Evolutionary conservation across 495 filamentous ascomycete genomes (phyloP).

Genomic region (Aspergillus kassunensis): DNA sequence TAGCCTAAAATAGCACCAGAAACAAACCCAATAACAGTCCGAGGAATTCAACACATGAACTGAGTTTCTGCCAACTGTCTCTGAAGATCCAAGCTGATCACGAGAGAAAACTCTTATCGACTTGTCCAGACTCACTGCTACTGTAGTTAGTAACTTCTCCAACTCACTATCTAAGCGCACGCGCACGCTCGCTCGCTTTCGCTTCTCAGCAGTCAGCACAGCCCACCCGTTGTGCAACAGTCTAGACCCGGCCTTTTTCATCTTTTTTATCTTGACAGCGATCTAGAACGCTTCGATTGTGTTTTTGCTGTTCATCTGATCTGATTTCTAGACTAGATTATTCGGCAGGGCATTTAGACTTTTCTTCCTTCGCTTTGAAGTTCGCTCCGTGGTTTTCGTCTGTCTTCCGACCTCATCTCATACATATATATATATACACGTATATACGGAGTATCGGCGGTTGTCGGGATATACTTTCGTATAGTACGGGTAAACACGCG

Average conservation of each 20-base stretch:
- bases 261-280: neutral
- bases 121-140: neutral
- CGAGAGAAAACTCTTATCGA: neutral
- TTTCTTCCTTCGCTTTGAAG: neutral
- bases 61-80: neutral
- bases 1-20: neutral
- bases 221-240: too few relatives aligned
- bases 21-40: too few relatives aligned
- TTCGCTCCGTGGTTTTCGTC: too few relatives aligned
- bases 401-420: too few relatives aligned
- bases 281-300: neutral
- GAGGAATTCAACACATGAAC: neutral
- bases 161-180: neutral
- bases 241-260: neutral
- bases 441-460: too few relatives aligned
- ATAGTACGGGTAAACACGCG: too few relatives aligned
- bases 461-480: too few relatives aligned
- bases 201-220: too few relatives aligned
- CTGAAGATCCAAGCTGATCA: neutral
- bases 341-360: too few relatives aligned
- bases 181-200: neutral
- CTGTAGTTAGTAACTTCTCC: neutral
- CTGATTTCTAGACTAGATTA: too few relatives aligned
- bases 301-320: too few relatives aligned
- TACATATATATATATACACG: too few relatives aligned